Conservation (phyloP, 306 rosid genomes). For the Crotalaria pallida region DNA sequence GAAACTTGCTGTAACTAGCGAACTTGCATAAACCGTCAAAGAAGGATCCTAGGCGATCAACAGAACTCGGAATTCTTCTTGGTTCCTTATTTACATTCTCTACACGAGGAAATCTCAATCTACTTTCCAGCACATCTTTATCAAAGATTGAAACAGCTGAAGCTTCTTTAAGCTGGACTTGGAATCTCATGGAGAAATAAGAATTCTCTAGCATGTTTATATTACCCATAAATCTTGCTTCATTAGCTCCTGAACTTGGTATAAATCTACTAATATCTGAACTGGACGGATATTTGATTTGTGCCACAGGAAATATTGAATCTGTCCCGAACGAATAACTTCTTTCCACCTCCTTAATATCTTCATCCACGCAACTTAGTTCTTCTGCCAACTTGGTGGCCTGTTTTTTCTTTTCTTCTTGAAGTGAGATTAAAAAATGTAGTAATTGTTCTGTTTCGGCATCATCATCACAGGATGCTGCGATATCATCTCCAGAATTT, state of each 20-base stretch:
- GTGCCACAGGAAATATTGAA: conserved; percentile 30
- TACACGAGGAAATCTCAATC: conserved; percentile 37
- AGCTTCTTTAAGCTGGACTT: conserved; percentile 41
- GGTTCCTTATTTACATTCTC: conserved; percentile 39
- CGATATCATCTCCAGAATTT: conserved; percentile 39
- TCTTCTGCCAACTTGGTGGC: conserved; percentile 62
- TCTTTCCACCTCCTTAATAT: conserved; percentile 66
- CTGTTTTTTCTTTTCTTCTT: conserved; percentile 55
- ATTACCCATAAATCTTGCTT: conserved; percentile 41
- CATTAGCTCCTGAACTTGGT: conserved; percentile 35
- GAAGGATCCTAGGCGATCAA: conserved; percentile 56
- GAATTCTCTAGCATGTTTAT: conserved; percentile 62
- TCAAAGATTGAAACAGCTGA: conserved; percentile 38
- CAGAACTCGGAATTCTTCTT: conserved; percentile 19
- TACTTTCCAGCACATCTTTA: conserved; percentile 45
- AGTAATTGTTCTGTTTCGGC: conserved; percentile 51
- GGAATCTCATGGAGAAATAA: conserved; percentile 69
- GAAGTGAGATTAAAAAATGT: conserved; percentile 48
- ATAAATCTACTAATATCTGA: conserved; percentile 29
- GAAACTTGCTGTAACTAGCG: conserved; percentile 73
- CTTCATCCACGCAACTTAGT: conserved; percentile 57
- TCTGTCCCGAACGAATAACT: conserved; percentile 37
- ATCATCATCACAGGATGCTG: conserved; percentile 53
- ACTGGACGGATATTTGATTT: conserved; percentile 28
- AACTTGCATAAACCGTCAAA: conserved; percentile 93